Conservation (phyloP, 2,329 filamentous ascomycete genomes). For the Phoma sp. region DNA sequence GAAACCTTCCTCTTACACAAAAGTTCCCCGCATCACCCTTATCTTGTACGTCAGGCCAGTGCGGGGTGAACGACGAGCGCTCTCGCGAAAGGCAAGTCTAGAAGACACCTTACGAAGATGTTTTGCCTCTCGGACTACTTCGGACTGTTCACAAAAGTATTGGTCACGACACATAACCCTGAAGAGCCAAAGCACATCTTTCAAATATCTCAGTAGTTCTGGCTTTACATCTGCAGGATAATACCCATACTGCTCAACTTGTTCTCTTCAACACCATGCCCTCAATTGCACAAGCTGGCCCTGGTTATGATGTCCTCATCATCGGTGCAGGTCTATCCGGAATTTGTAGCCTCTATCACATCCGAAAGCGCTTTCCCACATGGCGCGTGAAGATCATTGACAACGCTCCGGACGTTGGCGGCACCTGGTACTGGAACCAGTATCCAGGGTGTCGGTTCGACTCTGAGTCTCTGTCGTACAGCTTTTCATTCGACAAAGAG, state of each 20-base stretch:
- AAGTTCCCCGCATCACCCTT: constrained; percentile 3
- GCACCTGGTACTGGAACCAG: constrained; percentile 49
- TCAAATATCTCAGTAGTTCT: background rate
- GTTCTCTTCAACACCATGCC: background rate
- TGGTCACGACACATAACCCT: background rate
- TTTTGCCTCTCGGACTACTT: background rate
- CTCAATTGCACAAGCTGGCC: background rate
- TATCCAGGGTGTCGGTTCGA: constrained; percentile 58
- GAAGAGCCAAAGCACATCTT: background rate
- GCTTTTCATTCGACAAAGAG: constrained; percentile 53
- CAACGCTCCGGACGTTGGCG: constrained; percentile 5
- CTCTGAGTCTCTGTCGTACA: constrained; percentile 56
- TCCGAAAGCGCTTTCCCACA: constrained; percentile 4
- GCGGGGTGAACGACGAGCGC: background rate
- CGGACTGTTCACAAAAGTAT: background rate
- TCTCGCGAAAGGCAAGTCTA: background rate
- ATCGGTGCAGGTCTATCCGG: constrained; percentile 45
- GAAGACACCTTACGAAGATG: background rate
- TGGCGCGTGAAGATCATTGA: constrained; percentile 6
- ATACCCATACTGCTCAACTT: background rate
- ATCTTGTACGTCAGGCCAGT: constrained; percentile 1
- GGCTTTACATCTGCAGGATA: background rate
- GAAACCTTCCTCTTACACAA: constrained; percentile 9
- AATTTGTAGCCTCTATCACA: constrained; percentile 34
- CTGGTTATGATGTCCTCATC: constrained; percentile 27